A percentile compares a stretch with the other conserved stretches of the same genome.
Conservation (phyloP, 1,284 basidiomycete species). For the Vanrija humicola region DNA sequence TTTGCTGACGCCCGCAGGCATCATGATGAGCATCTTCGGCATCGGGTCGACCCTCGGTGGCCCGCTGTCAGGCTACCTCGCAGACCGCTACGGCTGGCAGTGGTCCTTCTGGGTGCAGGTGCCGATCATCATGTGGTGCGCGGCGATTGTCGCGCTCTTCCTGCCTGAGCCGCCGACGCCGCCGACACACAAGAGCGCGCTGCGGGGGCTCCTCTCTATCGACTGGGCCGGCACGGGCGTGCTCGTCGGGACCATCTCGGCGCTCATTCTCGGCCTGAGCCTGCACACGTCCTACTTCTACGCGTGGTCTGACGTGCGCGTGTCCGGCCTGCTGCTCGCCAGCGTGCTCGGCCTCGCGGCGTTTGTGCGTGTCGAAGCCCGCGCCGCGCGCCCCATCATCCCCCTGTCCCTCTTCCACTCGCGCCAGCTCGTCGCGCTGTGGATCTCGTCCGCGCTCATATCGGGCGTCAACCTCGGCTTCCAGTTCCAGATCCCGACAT, state of each 20-base stretch:
- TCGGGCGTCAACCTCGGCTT: slow-evolving; percentile 68
- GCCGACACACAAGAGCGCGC: slow-evolving; percentile 33
- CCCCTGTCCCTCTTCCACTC: slow-evolving; percentile 68
- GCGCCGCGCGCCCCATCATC: slow-evolving; percentile 72
- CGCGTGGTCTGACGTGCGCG: slow-evolving; percentile 66
- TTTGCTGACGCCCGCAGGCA: slow-evolving; percentile 18
- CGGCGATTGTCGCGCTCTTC: slow-evolving; percentile 30
- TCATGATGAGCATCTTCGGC: slow-evolving; percentile 49
- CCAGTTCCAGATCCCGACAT: slow-evolving; percentile 48
- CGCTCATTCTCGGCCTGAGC: slow-evolving; percentile 70
- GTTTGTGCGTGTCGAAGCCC: slow-evolving; percentile 70
- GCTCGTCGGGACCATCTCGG: slow-evolving; percentile 67
- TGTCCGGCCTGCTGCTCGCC: slow-evolving; percentile 61
- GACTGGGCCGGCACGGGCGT: slow-evolving; percentile 49
- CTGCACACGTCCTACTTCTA: slow-evolving; percentile 77
- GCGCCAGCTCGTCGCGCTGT: slow-evolving; percentile 58
- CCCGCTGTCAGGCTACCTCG: slow-evolving; percentile 42
- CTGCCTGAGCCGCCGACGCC: slow-evolving; percentile 36
- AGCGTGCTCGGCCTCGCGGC: slow-evolving; percentile 55
- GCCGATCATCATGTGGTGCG: slow-evolving; percentile 35
- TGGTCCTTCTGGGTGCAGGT: slow-evolving; percentile 44
- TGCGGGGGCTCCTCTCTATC: slow-evolving; percentile 31
- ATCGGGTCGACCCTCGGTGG: slow-evolving; percentile 44
- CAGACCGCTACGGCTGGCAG: slow-evolving; percentile 43
- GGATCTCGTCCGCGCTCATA: slow-evolving; percentile 48